These are phyloP conservation scores for Aspergillus sclerotiicarbonarius DNA, from an alignment of 495 filamentous ascomycete species.

Conservation along the genomic window DNA sequence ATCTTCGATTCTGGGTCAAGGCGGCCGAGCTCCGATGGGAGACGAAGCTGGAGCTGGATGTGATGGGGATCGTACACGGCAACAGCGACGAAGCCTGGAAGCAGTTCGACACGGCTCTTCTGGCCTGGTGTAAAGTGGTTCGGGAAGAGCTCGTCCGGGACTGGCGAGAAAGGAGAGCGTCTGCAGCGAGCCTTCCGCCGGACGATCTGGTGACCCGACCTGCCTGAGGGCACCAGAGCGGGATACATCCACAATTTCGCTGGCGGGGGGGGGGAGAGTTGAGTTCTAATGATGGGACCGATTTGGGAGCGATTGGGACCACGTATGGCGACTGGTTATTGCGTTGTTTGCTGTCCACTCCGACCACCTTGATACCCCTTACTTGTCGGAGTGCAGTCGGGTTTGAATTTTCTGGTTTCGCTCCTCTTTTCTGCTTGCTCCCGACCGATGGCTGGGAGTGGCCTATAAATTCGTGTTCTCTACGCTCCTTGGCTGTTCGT, in stretches of 20 bases:
- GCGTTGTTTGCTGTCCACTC: constrained; percentile 22
- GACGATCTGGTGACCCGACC: constrained; percentile 13
- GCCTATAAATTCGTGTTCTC: neutral
- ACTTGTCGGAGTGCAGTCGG: constrained; percentile 11
- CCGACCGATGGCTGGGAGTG: neutral
- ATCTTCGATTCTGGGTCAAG: constrained; percentile 93
- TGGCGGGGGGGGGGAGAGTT: neutral
- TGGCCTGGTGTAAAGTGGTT: constrained; percentile 74
- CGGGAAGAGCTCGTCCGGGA: constrained; percentile 71
- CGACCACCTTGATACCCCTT: constrained; percentile 31
- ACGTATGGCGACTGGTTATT: constrained; percentile 21
- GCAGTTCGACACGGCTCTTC: constrained; percentile 74
- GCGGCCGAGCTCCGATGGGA: constrained; percentile 95
- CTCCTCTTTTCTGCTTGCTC: neutral
- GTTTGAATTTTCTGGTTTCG: neutral
- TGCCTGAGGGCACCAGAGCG: constrained; percentile 2
- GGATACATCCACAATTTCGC: neutral
- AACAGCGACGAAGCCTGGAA: constrained; percentile 65
- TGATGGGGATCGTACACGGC: constrained; percentile 77
- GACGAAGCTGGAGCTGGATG: constrained; percentile 77
- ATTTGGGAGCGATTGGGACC: constrained; percentile 17
- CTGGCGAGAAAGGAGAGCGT: constrained; percentile 40
- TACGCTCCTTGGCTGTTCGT: neutral
- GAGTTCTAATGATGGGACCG: neutral
- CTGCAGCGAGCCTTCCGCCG: constrained; percentile 14